These are phyloP conservation scores for Fibroporia radiculosa DNA, from an alignment of 768 basidiomycete species.

Conservation along the genomic window DNA sequence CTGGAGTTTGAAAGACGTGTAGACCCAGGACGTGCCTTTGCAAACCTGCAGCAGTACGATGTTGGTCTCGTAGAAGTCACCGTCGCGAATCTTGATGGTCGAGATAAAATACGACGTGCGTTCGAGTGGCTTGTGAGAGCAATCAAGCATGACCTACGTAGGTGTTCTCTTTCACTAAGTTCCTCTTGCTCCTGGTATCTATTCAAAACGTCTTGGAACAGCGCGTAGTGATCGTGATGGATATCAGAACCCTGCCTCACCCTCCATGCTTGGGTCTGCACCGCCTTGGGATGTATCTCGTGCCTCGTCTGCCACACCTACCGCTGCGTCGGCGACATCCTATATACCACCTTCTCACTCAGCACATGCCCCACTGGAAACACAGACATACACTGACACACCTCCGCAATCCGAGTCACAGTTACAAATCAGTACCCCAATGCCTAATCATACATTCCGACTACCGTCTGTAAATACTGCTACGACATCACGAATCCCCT, in stretches of 20 bases:
- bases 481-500: conserved; percentile 24
- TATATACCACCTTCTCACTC: not conserved
- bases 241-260: conserved; percentile 68
- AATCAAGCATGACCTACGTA: conserved; percentile 13
- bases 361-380: not conserved
- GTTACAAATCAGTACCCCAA: not conserved
- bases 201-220: not conserved
- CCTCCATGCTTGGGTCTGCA: conserved; percentile 43
- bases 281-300: conserved; percentile 44
- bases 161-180: conserved; percentile 1
- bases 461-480: conserved; percentile 16
- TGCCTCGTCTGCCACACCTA: conserved; percentile 46
- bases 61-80: conserved; percentile 76
- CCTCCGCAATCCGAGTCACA: conserved; percentile 17
- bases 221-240: conserved; percentile 25
- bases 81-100: conserved; percentile 45
- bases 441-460: not conserved
- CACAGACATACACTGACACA: conserved; percentile 11
- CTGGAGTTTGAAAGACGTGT: conserved; percentile 46
- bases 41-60: conserved; percentile 52
- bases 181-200: not conserved
- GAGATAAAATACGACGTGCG: conserved; percentile 62
- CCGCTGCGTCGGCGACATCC: conserved; percentile 31
- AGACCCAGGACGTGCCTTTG: conserved; percentile 45
- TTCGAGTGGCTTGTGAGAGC: conserved; percentile 63